Evolutionary conservation across 768 basidiomycete genomes (phyloP).

Genomic region (Kwoniella pini): DNA sequence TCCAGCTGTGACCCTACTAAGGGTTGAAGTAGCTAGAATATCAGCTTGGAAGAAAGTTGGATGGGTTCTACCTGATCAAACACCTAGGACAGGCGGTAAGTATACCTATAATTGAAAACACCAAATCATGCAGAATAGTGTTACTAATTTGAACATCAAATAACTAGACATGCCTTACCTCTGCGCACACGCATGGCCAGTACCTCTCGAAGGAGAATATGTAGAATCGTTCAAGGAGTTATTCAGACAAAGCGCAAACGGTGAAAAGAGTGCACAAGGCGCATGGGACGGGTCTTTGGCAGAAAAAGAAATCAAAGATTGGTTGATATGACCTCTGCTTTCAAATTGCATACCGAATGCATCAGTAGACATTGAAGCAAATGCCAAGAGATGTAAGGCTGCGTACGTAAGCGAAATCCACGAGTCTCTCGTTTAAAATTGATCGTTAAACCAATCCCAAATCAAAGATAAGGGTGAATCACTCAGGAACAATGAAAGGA

Average conservation of each 20-base stretch:
- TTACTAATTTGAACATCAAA: background rate
- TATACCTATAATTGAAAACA: no score
- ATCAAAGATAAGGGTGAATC: no score
- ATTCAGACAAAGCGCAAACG: slow-evolving; percentile 14
- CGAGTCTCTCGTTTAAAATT: no score
- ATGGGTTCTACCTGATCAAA: slow-evolving; percentile 41
- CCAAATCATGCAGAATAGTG: background rate
- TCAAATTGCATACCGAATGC: no score
- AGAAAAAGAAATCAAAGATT: slow-evolving; percentile 33
- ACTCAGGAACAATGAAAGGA: no score
- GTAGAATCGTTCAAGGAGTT: slow-evolving; percentile 51
- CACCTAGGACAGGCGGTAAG: slow-evolving; percentile 19
- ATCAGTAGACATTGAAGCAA: no score
- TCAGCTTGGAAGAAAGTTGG: slow-evolving; percentile 49
- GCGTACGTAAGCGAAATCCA: no score
- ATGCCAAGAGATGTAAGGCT: no score
- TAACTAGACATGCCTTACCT: slow-evolving; percentile 49
- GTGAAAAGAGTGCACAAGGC: slow-evolving; percentile 11
- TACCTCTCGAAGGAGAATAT: slow-evolving; percentile 52
- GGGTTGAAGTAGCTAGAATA: slow-evolving; percentile 44
- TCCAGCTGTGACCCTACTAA: slow-evolving; percentile 45
- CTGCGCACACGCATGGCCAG: slow-evolving; percentile 35
- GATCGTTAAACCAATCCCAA: no score
- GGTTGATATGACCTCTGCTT: slow-evolving; percentile 33
- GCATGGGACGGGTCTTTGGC: slow-evolving; percentile 42